Evolutionary conservation across 2,329 filamentous ascomycete species (phyloP).

Genomic region (Amauroascus niger): DNA sequence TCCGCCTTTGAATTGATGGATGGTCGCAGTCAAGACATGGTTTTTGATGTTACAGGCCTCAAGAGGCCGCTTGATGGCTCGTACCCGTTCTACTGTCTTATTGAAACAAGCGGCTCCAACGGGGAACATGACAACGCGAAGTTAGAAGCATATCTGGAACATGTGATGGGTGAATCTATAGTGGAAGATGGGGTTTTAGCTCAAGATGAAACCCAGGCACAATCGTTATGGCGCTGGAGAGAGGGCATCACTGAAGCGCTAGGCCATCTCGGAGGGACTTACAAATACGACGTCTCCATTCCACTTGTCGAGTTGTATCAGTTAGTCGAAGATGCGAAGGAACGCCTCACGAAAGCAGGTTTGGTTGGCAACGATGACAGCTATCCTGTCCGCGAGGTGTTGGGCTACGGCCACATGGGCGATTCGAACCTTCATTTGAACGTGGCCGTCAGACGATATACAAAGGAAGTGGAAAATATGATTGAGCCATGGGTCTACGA

Average conservation of each 20-base stretch:
- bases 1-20: conserved; percentile 99
- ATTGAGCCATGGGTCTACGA: conserved; percentile 96
- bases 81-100: conserved; percentile 88
- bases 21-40: conserved; percentile 65
- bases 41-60: conserved; percentile 62
- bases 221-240: conserved; percentile 79
- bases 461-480: conserved; percentile 73
- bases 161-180: conserved; percentile 80
- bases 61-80: conserved; percentile 72
- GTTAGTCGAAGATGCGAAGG: conserved; percentile 75
- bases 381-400: conserved; percentile 74
- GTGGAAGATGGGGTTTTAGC: conserved; percentile 84
- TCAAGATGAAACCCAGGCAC: conserved; percentile 83
- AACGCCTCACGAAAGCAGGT: conserved; percentile 61
- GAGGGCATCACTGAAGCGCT: conserved; percentile 86
- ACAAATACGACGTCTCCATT: conserved; percentile 98
- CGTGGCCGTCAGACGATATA: conserved; percentile 70
- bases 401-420: conserved; percentile 97
- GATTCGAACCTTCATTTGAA: conserved; percentile 94
- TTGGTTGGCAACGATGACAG: conserved; percentile 67
- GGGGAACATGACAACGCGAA: conserved; percentile 88
- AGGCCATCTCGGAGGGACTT: conserved; percentile 85
- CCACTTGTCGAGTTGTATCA: conserved; percentile 78
- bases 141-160: conserved; percentile 78
- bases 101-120: conserved; percentile 94